These are phyloP conservation scores for Mycena alexandri DNA, from an alignment of 768 basidiomycete species.

Conservation along the genomic window DNA sequence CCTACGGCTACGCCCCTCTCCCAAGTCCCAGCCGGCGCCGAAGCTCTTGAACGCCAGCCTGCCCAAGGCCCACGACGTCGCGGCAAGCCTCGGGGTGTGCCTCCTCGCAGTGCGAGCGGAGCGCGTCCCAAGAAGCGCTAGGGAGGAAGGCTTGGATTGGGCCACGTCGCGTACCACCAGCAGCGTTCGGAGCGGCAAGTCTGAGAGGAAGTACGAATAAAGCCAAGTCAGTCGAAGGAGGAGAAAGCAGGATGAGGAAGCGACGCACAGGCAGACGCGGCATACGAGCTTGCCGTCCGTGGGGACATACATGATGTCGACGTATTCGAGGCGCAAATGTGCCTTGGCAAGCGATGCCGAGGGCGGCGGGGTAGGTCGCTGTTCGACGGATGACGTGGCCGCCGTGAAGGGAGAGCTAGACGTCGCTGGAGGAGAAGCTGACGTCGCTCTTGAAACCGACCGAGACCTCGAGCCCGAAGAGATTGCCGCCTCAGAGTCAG, in stretches of 20 bases:
- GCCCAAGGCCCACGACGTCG: conserved; percentile 50
- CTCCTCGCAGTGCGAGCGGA: conserved; percentile 49
- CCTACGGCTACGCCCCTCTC: neutral
- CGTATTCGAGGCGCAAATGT: conserved; percentile 44
- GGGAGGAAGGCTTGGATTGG: conserved; percentile 45
- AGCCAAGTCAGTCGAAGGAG: neutral
- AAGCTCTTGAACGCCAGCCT: conserved; percentile 51
- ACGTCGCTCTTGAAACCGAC: conserved; percentile 10
- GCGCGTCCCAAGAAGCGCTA: conserved; percentile 51
- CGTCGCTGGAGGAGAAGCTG: neutral
- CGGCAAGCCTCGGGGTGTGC: conserved; percentile 52
- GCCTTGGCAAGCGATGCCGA: neutral
- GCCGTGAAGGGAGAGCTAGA: conserved; percentile 24
- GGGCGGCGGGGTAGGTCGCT: conserved; percentile 1
- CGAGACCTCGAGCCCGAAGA: conserved; percentile 1
- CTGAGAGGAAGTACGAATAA: conserved; percentile 1
- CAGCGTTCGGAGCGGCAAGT: conserved; percentile 19
- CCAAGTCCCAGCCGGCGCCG: conserved; percentile 44
- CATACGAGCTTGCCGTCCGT: conserved; percentile 49
- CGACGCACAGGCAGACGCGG: conserved; percentile 53
- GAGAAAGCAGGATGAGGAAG: neutral
- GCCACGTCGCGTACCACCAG: neutral
- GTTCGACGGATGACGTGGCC: neutral
- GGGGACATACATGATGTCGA: conserved; percentile 55
- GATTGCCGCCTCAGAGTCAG: conserved; percentile 1